These are phyloP conservation scores for Podaxis sp. DNA, from an alignment of 768 basidiomycete species.

Conservation along the genomic window DNA sequence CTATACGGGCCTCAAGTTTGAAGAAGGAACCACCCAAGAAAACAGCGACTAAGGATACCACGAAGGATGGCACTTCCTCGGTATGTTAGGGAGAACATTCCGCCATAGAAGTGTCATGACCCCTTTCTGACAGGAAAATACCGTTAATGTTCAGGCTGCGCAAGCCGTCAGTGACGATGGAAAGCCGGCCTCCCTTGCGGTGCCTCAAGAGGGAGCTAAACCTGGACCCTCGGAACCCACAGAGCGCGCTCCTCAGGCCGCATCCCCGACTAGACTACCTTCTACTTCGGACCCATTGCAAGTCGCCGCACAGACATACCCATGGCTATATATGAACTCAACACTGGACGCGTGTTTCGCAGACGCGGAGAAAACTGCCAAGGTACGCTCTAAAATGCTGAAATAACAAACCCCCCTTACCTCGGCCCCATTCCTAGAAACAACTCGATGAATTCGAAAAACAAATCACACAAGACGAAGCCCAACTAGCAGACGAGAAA, in stretches of 20 bases:
- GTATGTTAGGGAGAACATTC: neutral
- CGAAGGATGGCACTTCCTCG: neutral
- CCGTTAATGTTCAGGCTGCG: neutral
- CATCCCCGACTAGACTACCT: conserved; percentile 15
- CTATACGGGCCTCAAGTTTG: neutral
- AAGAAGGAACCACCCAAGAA: neutral
- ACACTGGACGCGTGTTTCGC: conserved; percentile 49
- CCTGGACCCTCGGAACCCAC: neutral
- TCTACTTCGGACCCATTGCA: conserved; percentile 37
- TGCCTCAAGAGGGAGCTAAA: neutral
- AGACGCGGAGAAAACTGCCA: conserved; percentile 31
- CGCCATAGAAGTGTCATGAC: neutral
- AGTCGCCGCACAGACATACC: conserved; percentile 47
- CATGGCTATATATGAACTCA: conserved; percentile 59
- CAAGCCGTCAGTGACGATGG: neutral
- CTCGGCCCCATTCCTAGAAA: conserved; percentile 22
- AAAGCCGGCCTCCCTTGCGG: neutral
- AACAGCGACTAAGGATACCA: neutral
- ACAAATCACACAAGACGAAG: conserved; percentile 34
- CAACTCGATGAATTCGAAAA: conserved; percentile 30
- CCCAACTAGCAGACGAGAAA: conserved; percentile 35
- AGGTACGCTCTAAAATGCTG: conserved; percentile 19
- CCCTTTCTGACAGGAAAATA: neutral
- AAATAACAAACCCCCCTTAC: neutral
- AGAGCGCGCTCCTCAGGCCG: neutral